Conservation (phyloP, 2,329 filamentous ascomycete species). For the Torrubiellomyces zombiae region DNA sequence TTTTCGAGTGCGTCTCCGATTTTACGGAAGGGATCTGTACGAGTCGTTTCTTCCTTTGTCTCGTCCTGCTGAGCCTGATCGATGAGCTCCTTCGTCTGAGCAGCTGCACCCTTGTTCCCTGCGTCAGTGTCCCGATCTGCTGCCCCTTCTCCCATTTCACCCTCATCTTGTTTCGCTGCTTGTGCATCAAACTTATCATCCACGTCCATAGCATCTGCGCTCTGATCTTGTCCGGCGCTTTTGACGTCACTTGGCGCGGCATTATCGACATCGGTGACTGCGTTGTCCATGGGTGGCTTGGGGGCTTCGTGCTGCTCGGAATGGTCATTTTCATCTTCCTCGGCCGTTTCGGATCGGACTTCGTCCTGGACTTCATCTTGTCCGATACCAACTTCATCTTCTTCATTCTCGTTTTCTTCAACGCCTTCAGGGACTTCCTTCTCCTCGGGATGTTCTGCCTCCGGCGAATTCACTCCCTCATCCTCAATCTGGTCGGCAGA, state of each 20-base stretch:
- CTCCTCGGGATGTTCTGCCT: slow-evolving; percentile 38
- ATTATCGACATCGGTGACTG: slow-evolving; percentile 41
- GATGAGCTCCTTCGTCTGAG: slow-evolving; percentile 29
- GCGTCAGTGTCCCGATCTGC: slow-evolving; percentile 46
- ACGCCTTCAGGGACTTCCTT: slow-evolving; percentile 31
- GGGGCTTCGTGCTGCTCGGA: slow-evolving; percentile 24
- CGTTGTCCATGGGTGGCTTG: slow-evolving; percentile 26
- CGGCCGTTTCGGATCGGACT: slow-evolving; percentile 18
- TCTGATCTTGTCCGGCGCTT: slow-evolving; percentile 47
- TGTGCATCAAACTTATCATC: slow-evolving; percentile 44
- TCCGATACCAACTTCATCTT: slow-evolving; percentile 25
- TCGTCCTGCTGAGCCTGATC: slow-evolving; percentile 27
- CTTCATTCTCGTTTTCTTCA: slow-evolving; percentile 28
- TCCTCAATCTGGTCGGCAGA: slow-evolving; percentile 18
- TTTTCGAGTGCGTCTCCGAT: slow-evolving; percentile 82
- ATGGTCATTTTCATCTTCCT: slow-evolving; percentile 3
- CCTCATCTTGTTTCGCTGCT: slow-evolving; percentile 47
- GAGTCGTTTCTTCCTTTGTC: slow-evolving; percentile 27
- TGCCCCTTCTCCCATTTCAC: slow-evolving; percentile 46
- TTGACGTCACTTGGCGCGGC: slow-evolving; percentile 46
- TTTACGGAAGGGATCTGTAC: slow-evolving; percentile 71
- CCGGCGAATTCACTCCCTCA: slow-evolving; percentile 19
- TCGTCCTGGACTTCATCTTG: slow-evolving; percentile 35
- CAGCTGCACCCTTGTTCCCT: slow-evolving; percentile 43
- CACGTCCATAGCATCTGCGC: slow-evolving; percentile 44